Evolutionary conservation across 306 rosid species (phyloP).

Genomic region (Phaseolus lunatus): DNA sequence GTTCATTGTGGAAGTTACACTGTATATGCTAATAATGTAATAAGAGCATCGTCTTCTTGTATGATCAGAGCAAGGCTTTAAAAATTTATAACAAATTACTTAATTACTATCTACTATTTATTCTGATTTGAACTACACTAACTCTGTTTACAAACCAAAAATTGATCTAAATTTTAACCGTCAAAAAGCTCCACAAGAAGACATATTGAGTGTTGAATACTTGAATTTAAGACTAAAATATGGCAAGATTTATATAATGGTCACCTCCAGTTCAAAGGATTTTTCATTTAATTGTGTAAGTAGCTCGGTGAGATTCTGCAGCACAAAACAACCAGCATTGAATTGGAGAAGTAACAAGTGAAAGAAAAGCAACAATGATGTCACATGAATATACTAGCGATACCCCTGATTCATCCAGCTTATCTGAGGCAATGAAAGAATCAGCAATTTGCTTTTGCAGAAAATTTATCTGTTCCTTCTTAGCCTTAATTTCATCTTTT

Average conservation of each 20-base stretch:
- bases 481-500: slow-evolving; percentile 76
- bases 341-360: slow-evolving; percentile 45
- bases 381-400: slow-evolving; percentile 65
- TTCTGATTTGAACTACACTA: slow-evolving; percentile 26
- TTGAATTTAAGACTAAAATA: slow-evolving; percentile 18
- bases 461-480: slow-evolving; percentile 78
- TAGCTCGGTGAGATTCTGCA: slow-evolving; percentile 79
- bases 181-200: slow-evolving; percentile 33
- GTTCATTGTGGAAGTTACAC: slow-evolving; percentile 37
- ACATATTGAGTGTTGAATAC: slow-evolving; percentile 8
- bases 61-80: slow-evolving; percentile 32
- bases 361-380: slow-evolving; percentile 38
- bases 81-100: slow-evolving; percentile 17
- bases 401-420: slow-evolving; percentile 65
- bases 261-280: slow-evolving; percentile 98
- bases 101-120: slow-evolving; percentile 3
- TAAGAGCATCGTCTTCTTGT: slow-evolving; percentile 22
- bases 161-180: slow-evolving; percentile 12
- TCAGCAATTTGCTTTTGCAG: slow-evolving; percentile 80
- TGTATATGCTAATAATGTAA: slow-evolving; percentile 4
- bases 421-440: slow-evolving; percentile 58
- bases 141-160: slow-evolving; percentile 9
- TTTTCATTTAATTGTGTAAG: slow-evolving; percentile 84
- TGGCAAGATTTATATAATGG: slow-evolving; percentile 42
- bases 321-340: slow-evolving; percentile 51